These are phyloP conservation scores for Pseudocercospora macadamiae DNA, from an alignment of 2,329 filamentous ascomycete genomes.

Conservation along the genomic window DNA sequence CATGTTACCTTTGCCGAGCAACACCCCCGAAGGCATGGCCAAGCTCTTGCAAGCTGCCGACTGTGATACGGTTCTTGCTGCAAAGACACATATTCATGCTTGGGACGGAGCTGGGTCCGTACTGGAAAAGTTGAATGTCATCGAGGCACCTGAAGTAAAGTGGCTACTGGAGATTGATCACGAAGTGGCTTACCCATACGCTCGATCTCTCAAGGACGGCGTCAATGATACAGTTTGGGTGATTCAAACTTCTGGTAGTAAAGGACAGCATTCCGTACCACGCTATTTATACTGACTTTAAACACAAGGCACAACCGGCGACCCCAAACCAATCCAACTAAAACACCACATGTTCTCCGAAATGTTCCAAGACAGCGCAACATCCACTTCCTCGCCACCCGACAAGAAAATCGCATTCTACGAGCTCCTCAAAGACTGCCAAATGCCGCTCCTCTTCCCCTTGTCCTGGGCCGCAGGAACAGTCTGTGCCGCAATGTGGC, in stretches of 20 bases:
- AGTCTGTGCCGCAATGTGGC: not conserved
- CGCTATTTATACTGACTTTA: not conserved
- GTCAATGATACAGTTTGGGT: not conserved
- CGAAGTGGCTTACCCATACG: not conserved
- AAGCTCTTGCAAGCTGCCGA: constrained; percentile 15
- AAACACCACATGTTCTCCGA: not conserved
- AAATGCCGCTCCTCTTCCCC: constrained; percentile 10
- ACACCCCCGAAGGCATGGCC: constrained; percentile 17
- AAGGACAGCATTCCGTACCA: not conserved
- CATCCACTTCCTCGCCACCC: not conserved
- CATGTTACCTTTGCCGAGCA: constrained; percentile 15
- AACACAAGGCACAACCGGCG: constrained; percentile 21
- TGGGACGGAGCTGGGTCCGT: constrained; percentile 8
- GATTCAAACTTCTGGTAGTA: constrained; percentile 14
- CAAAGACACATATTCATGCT: not conserved
- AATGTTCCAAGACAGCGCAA: not conserved
- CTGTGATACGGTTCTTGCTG: constrained; percentile 8
- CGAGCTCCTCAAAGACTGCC: not conserved
- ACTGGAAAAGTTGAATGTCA: not conserved
- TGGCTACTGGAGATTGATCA: constrained; percentile 8
- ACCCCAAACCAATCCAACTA: constrained; percentile 16
- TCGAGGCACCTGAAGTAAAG: constrained; percentile 11
- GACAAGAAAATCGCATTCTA: constrained; percentile 7
- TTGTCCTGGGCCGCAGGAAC: constrained; percentile 17
- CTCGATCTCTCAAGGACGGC: not conserved